Evolutionary conservation across 192 early-diverging fungal genomes (phyloP), one percentile per base, ranked within the genome.

Genomic region (Coemansia sp.): DNA sequence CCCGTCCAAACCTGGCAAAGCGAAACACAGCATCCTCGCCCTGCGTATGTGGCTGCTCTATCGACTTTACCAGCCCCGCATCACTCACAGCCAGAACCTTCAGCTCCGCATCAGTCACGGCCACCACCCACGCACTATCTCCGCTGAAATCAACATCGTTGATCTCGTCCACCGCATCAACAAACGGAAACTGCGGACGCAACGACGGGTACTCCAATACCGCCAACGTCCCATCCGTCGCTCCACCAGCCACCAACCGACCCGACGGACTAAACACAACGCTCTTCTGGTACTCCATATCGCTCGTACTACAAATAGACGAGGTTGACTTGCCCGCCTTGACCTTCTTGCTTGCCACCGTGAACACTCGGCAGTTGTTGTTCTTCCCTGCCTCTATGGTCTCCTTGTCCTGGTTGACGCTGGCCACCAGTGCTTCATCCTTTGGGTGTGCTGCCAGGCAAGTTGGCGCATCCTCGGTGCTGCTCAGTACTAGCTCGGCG

Each of bases 381-480:
- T 92, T 92, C 10, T 75, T 57, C 12, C 92, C 92, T 27, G 56
- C 49, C 23, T 79, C 50, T 30, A 95, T 83, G 16, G 73, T 58
- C 38, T 79, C 74, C 31, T 70, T 49, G 3, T 78, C 55, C 2
- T 60, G 53, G 73, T 96, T 96, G 44, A 90, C 81, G 47, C 86
- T 88, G 56, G 79, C 81, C n/a, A 59, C 47, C 3, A 46, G 81
- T 65, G 46, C 81, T 49, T 31, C 57, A 38, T 88, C 90, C 67
- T 67, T 81, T 43, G 91, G 90, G 75, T 92, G 87, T 7, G 84
- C 67, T 37, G 82, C 79, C 5, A 96, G 52, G 37, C 84, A 82
- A 76, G 87, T 88, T 23, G 89, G 88, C 4, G 88, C 85, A 72
- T 96, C 93, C 42, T 92, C 90, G 5, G 82, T 76, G 36, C 54